Conservation (phyloP, 805 yeast genomes). For the Yarrowia deformans region DNA sequence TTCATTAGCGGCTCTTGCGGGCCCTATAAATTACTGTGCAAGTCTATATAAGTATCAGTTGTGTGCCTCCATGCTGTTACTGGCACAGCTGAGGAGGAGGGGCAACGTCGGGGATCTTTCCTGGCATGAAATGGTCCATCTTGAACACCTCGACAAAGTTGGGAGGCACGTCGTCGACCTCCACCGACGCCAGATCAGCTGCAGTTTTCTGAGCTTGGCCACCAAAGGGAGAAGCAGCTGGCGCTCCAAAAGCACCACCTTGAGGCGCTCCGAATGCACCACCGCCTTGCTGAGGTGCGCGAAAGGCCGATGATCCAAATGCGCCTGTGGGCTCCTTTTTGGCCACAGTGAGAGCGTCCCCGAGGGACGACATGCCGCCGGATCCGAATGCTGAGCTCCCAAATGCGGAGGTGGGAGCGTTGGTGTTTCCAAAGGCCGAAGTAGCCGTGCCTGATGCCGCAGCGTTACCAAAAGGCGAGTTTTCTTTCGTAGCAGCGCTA, state of each 20-base stretch:
- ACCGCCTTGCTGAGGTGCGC: slow-evolving; percentile 41
- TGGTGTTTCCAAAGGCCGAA: background rate
- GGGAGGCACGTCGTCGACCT: slow-evolving; percentile 55
- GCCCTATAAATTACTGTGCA: background rate
- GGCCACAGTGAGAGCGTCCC: slow-evolving; percentile 11
- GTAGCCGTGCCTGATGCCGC: background rate
- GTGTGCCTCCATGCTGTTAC: background rate
- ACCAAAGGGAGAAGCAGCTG: slow-evolving; percentile 1
- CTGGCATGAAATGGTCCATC: slow-evolving; percentile 46
- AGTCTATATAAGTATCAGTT: background rate
- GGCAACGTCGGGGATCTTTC: slow-evolving; percentile 48
- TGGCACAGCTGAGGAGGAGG: slow-evolving; percentile 46
- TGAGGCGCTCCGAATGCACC: slow-evolving; percentile 46
- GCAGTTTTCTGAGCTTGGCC: slow-evolving; percentile 3
- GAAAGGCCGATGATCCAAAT: background rate
- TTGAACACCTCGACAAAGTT: slow-evolving; percentile 57
- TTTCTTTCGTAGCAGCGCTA: background rate
- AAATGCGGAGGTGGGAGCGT: background rate
- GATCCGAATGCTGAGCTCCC: slow-evolving; percentile 5
- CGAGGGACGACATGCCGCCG: slow-evolving; percentile 10
- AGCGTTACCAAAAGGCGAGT: background rate
- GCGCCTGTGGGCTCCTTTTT: background rate
- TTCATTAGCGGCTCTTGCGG: background rate
- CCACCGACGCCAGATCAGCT: slow-evolving; percentile 42
- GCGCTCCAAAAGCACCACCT: background rate